Evolutionary conservation across 768 basidiomycete genomes (phyloP).

Genomic region (Clitopilus passeckerianus): DNA sequence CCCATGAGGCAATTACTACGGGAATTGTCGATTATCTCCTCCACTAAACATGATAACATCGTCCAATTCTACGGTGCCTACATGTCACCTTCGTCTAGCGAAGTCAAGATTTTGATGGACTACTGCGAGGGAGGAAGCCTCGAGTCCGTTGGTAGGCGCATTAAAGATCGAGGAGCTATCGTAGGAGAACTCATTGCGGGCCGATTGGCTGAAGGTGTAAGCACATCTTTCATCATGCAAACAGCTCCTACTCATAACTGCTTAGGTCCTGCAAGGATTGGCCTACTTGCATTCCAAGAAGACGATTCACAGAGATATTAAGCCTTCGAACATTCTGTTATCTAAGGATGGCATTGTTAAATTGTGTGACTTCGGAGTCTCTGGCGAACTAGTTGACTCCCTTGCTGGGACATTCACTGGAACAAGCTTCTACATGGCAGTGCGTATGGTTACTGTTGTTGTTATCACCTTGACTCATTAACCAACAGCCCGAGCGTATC

Average conservation of each 20-base stretch:
- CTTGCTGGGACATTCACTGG: conserved; percentile 96
- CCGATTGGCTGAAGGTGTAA: conserved; percentile 87
- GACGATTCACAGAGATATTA: conserved; percentile 96
- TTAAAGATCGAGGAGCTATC: conserved; percentile 71
- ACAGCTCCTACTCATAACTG: background rate
- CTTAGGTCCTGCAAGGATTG: conserved; percentile 84
- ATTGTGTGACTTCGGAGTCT: conserved; percentile 95
- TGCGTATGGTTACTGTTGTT: conserved; percentile 36
- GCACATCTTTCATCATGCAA: conserved; percentile 17
- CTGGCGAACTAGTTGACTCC: conserved; percentile 89
- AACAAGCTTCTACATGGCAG: conserved; percentile 98
- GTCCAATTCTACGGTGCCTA: conserved; percentile 91
- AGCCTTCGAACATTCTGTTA: conserved; percentile 89
- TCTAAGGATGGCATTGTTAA: conserved; percentile 88
- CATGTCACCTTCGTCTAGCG: conserved; percentile 79
- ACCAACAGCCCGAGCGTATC: conserved; percentile 82
- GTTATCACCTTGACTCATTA: conserved; percentile 8
- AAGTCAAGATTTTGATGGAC: conserved; percentile 96
- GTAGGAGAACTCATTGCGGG: conserved; percentile 89
- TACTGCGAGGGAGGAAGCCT: conserved; percentile 83
- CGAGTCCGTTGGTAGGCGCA: conserved; percentile 82
- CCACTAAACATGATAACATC: conserved; percentile 82
- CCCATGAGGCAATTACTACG: conserved; percentile 90
- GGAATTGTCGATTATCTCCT: conserved; percentile 86
- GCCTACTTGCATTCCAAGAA: conserved; percentile 86